Percentiles rank a stretch among this genome's conserved stretches.
These are phyloP conservation scores for Melanopsichium pennsylvanicum DNA, from an alignment of 1,284 basidiomycete species.

Conservation along the genomic window DNA sequence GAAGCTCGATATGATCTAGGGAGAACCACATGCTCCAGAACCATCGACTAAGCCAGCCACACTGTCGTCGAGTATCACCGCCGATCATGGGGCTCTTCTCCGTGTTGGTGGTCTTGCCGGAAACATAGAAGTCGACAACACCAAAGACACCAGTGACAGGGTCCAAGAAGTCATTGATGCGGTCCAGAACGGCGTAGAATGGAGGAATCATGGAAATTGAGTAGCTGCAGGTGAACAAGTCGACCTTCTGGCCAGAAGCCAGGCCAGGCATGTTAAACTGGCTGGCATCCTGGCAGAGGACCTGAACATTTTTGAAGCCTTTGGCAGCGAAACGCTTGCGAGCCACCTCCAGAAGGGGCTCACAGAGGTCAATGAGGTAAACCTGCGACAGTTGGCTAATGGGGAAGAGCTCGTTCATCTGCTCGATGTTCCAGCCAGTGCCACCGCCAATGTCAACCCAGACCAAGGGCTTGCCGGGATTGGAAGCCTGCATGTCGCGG, in stretches of 20 bases:
- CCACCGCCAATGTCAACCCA: slow-evolving; percentile 87
- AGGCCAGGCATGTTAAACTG: slow-evolving; percentile 74
- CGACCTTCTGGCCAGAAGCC: slow-evolving; percentile 52
- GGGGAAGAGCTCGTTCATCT: slow-evolving; percentile 78
- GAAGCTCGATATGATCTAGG: slow-evolving; percentile 78
- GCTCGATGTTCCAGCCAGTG: slow-evolving; percentile 82
- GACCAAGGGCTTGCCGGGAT: slow-evolving; percentile 71
- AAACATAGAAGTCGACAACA: slow-evolving; percentile 83
- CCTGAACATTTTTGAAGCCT: slow-evolving; percentile 79
- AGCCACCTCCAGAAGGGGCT: slow-evolving; percentile 78
- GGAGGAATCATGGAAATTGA: slow-evolving; percentile 71
- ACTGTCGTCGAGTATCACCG: slow-evolving; percentile 75
- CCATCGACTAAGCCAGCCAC: slow-evolving; percentile 78
- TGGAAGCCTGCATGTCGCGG: slow-evolving; percentile 67
- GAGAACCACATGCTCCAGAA: slow-evolving; percentile 76
- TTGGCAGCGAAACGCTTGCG: slow-evolving; percentile 74
- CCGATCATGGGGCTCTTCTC: slow-evolving; percentile 72
- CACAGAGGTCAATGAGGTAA: slow-evolving; percentile 80
- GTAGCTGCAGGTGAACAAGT: slow-evolving; percentile 65
- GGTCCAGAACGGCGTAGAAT: slow-evolving; percentile 76
- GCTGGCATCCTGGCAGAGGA: slow-evolving; percentile 79
- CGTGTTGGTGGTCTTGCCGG: slow-evolving; percentile 72
- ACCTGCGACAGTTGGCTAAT: slow-evolving; percentile 68
- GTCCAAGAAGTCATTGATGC: slow-evolving; percentile 76
- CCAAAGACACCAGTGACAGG: slow-evolving; percentile 75